These are phyloP conservation scores for Sporothrix pallida DNA, from an alignment of 2,329 filamentous ascomycete species.

Conservation along the genomic window DNA sequence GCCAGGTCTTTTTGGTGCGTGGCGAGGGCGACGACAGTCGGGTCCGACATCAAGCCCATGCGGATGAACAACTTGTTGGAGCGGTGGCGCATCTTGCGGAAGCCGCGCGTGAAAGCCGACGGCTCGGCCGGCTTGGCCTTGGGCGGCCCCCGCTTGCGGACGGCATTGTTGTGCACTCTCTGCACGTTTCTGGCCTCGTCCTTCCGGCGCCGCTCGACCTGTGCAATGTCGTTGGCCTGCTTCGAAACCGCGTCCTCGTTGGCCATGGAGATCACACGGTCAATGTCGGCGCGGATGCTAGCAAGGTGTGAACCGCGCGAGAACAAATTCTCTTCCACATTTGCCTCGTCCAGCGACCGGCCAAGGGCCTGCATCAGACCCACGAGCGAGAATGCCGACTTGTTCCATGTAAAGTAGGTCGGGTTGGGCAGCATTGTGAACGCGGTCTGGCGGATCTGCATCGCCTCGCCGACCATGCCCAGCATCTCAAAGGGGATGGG, in stretches of 20 bases:
- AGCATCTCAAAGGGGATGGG: constrained; percentile 64
- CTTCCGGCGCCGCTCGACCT: neutral
- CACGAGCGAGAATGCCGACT: constrained; percentile 52
- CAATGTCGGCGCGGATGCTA: constrained; percentile 17
- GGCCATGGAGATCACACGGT: constrained; percentile 46
- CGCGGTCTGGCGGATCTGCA: constrained; percentile 56
- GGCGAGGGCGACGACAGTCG: neutral
- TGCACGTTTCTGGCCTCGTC: constrained; percentile 3
- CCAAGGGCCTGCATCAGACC: constrained; percentile 46
- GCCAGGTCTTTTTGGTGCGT: neutral
- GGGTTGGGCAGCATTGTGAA: constrained; percentile 64
- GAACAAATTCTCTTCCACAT: neutral
- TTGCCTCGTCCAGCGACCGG: neutral
- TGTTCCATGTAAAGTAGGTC: constrained; percentile 59
- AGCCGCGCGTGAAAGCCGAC: constrained; percentile 14
- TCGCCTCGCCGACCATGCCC: constrained; percentile 59
- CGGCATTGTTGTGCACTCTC: neutral
- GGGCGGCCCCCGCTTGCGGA: constrained; percentile 7
- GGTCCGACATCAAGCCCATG: neutral
- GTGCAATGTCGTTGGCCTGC: neutral
- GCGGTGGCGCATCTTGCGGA: neutral
- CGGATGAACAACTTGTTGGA: neutral
- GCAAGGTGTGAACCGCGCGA: constrained; percentile 13
- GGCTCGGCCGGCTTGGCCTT: neutral
- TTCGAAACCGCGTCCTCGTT: neutral